A percentile compares a stretch with the other conserved stretches of the same genome.
Conservation (phyloP, 352 stramenopile genomes). For the Phytophthora cryptogea region DNA sequence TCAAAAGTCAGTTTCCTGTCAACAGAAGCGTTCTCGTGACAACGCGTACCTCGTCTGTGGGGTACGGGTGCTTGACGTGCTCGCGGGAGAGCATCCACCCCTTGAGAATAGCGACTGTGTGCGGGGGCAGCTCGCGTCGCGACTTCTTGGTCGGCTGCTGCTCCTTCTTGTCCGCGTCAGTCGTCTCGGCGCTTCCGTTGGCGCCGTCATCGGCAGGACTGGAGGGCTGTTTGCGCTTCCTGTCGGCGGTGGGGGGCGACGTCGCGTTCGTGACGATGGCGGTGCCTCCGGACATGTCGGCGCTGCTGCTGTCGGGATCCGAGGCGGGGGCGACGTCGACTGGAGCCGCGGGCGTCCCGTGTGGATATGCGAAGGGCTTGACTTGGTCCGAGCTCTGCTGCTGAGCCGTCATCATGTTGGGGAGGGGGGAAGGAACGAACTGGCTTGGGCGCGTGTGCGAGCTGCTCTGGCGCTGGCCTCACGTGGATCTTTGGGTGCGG, state of each 20-base stretch:
- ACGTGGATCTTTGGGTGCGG: conserved; percentile 21
- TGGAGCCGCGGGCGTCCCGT: conserved; percentile 23
- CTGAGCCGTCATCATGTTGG: conserved; percentile 66
- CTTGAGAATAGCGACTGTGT: conserved; percentile 87
- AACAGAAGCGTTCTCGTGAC: no score
- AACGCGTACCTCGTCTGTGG: conserved; percentile 73
- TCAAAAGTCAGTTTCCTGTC: no score
- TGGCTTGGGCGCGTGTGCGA: conserved; percentile 4
- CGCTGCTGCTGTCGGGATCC: conserved; percentile 3
- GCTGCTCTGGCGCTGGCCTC: conserved; percentile 24
- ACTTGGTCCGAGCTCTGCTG: conserved; percentile 53
- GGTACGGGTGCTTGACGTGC: conserved; percentile 90
- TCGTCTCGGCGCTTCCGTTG: conserved; percentile 28
- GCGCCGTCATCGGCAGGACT: conserved; percentile 31
- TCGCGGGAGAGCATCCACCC: conserved; percentile 90
- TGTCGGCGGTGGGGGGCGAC: conserved; percentile 23
- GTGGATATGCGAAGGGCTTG: conserved; percentile 40
- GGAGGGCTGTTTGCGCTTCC: conserved; percentile 35
- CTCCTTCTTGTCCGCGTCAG: conserved; percentile 46
- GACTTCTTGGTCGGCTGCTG: conserved; percentile 70
- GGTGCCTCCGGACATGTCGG: conserved; percentile 26
- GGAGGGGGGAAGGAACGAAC: conserved; percentile 14
- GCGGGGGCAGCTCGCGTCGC: conserved; percentile 76
- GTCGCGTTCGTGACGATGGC: conserved; percentile 5
- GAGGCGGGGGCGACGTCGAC: conserved; percentile 9